Percentiles rank a stretch among this genome's conserved stretches.
Evolutionary conservation across 1,284 basidiomycete species (phyloP).

Genomic region (Cryptococcus sp.): DNA sequence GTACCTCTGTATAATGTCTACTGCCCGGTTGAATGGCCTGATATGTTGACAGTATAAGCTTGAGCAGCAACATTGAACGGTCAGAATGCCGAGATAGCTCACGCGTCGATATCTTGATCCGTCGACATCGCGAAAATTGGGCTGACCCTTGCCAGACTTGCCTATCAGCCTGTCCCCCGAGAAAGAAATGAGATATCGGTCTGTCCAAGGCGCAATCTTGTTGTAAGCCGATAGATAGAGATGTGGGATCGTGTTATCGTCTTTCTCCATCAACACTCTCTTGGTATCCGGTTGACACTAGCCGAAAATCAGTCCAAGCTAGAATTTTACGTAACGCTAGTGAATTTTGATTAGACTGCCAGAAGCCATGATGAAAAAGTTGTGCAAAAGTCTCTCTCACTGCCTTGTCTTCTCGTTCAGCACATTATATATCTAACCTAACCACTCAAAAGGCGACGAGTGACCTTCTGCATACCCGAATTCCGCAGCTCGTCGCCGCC

Average conservation of each 20-base stretch:
- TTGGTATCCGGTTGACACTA: no score
- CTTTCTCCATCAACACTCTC: no score
- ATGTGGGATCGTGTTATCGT: no score
- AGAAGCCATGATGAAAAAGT: not conserved
- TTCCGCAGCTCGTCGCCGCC: conserved; percentile 13
- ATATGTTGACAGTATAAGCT: not conserved
- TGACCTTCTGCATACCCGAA: not conserved
- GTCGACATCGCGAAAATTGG: not conserved
- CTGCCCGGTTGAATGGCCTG: conserved; percentile 85
- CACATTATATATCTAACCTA: not conserved
- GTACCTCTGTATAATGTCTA: conserved; percentile 80
- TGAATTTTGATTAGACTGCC: not conserved
- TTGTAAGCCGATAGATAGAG: no score
- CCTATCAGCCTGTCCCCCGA: no score
- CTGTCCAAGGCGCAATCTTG: no score
- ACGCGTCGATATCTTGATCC: conserved; percentile 8
- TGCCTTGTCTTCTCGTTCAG: not conserved
- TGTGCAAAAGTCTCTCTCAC: not conserved
- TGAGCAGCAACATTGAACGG: not conserved
- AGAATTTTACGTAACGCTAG: not conserved
- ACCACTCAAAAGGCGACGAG: conserved; percentile 15
- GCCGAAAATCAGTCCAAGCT: no score
- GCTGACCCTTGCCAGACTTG: not conserved
- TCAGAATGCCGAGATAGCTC: not conserved
- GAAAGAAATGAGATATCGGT: no score